Conservation (phyloP, 2,329 filamentous ascomycete species). For the Seiridium cupressi region DNA sequence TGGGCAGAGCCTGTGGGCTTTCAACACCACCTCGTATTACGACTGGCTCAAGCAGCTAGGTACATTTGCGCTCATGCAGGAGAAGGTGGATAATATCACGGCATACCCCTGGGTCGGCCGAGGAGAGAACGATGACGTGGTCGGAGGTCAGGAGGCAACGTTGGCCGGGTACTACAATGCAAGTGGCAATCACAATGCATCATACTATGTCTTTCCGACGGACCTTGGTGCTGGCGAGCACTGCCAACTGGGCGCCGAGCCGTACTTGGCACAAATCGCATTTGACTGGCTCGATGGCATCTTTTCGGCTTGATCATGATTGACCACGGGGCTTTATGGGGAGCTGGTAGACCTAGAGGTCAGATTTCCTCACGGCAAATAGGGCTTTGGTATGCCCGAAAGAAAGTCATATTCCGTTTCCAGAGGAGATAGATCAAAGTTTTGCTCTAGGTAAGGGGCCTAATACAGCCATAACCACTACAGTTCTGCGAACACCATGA, state of each 20-base stretch:
- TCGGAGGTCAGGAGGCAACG: not conserved
- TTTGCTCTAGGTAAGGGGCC: no score
- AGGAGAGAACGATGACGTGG: slow-evolving; percentile 2
- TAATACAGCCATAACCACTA: no score
- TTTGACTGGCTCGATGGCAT: slow-evolving; percentile 6
- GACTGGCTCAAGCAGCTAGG: not conserved
- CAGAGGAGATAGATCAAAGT: no score
- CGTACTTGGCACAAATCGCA: not conserved
- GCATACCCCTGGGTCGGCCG: not conserved
- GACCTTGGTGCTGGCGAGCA: not conserved
- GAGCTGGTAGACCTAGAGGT: no score
- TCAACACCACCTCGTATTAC: not conserved
- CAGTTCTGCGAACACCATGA: no score
- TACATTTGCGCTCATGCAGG: not conserved
- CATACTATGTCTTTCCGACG: not conserved
- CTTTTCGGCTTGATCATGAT: not conserved
- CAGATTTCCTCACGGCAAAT: no score
- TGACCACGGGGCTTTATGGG: no score
- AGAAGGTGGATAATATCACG: slow-evolving; percentile 1
- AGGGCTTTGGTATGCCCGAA: no score
- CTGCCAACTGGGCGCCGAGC: slow-evolving; percentile 5
- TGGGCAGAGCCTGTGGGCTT: slow-evolving; percentile 3
- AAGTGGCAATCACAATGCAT: not conserved
- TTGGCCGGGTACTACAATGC: slow-evolving; percentile 4
- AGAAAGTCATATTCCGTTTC: no score